Evolutionary conservation across 2,329 filamentous ascomycete species (phyloP).

Genomic region (Achaetomium macrosporum): DNA sequence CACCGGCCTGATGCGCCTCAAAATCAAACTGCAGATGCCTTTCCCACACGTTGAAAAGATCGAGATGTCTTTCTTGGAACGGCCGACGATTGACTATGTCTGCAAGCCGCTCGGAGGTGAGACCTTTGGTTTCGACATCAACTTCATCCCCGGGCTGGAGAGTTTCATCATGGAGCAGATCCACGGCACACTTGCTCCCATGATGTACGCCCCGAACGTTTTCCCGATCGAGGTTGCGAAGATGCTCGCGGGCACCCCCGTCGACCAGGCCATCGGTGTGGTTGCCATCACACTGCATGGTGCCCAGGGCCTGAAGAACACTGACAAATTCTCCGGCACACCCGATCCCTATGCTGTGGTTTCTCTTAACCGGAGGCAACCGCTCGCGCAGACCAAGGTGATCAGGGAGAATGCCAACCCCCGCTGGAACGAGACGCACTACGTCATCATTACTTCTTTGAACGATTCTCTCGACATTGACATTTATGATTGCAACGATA

Average conservation of each 20-base stretch:
- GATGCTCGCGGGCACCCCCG: slow-evolving; percentile 88
- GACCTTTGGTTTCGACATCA: slow-evolving; percentile 95
- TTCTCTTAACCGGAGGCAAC: slow-evolving; percentile 74
- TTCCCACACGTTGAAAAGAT: slow-evolving; percentile 94
- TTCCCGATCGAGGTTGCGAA: slow-evolving; percentile 98
- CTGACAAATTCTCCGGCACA: slow-evolving; percentile 86
- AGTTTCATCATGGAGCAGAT: slow-evolving; percentile 94
- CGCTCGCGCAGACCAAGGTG: slow-evolving; percentile 84
- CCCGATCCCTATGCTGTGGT: slow-evolving; percentile 85
- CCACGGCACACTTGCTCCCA: slow-evolving; percentile 84
- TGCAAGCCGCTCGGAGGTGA: slow-evolving; percentile 97
- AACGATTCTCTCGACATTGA: slow-evolving; percentile 81
- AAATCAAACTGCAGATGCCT: slow-evolving; percentile 92
- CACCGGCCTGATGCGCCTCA: slow-evolving; percentile 90
- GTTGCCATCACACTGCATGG: slow-evolving; percentile 86
- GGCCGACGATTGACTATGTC: slow-evolving; percentile 88
- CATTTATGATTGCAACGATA: slow-evolving; percentile 89
- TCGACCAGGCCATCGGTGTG: slow-evolving; percentile 94
- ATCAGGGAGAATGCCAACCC: slow-evolving; percentile 80
- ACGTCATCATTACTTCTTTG: slow-evolving; percentile 88
- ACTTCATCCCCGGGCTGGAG: slow-evolving; percentile 94
- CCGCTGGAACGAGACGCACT: slow-evolving; percentile 94
- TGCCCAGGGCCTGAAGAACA: slow-evolving; percentile 87
- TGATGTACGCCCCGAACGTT: slow-evolving; percentile 98
- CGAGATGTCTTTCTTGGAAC: slow-evolving; percentile 90